phyloP scores from a whole-genome alignment of 2,329 filamentous ascomycete species.

The Botrytis fragariae region DNA sequence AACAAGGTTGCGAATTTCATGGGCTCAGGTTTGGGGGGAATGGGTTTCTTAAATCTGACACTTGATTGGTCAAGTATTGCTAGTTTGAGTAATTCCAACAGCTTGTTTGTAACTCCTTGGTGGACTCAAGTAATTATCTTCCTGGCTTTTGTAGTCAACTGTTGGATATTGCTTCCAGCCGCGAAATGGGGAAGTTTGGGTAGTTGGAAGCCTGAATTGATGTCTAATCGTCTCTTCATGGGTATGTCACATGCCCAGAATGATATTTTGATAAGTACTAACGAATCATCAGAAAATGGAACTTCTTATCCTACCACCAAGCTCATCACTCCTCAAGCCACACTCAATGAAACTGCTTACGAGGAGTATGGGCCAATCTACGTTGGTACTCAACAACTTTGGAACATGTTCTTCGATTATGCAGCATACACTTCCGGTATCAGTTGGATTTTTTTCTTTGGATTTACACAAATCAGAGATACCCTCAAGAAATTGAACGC shows the following conservation, averaged over 20 bases:
- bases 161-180: slow-evolving; percentile 57
- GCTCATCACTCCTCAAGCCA: slow-evolving; percentile 39
- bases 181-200: slow-evolving; percentile 57
- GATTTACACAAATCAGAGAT: slow-evolving; percentile 47
- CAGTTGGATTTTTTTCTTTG: slow-evolving; percentile 58
- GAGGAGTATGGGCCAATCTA: slow-evolving; percentile 53
- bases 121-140: slow-evolving; percentile 59
- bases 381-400: slow-evolving; percentile 56
- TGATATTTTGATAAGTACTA: background rate
- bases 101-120: slow-evolving; percentile 55
- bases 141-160: slow-evolving; percentile 52
- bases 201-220: slow-evolving; percentile 51
- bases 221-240: slow-evolving; percentile 56
- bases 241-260: slow-evolving; percentile 34
- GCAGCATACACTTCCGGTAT: slow-evolving; percentile 57
- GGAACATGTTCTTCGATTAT: slow-evolving; percentile 60
- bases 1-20: slow-evolving; percentile 59
- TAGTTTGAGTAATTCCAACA: slow-evolving; percentile 43
- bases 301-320: slow-evolving; percentile 39
- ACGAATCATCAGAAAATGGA: slow-evolving; percentile 33
- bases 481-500: slow-evolving; percentile 46
- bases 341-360: slow-evolving; percentile 44
- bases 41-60: slow-evolving; percentile 59
- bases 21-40: slow-evolving; percentile 58
- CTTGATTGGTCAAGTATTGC: slow-evolving; percentile 61